Percentiles rank a stretch among this genome's conserved stretches.
Evolutionary conservation across 345 rosid genomes (phyloP).

Genomic region (Noccaea bulbosa): DNA sequence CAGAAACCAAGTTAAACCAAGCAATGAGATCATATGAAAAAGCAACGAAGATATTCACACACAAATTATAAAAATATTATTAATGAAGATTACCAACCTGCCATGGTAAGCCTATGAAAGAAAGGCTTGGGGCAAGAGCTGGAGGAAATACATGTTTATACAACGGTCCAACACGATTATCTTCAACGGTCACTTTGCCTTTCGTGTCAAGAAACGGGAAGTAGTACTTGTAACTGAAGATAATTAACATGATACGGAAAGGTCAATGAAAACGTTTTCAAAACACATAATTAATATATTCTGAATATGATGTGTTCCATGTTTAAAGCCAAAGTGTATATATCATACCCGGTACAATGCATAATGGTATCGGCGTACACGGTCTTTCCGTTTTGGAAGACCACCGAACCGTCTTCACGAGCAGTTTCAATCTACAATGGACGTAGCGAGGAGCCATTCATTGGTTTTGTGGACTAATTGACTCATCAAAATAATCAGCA

Average conservation of each 20-base stretch:
- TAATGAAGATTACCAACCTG: slow-evolving; percentile 51
- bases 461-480: neutral
- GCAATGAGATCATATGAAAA: neutral
- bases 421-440: slow-evolving; percentile 66
- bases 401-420: slow-evolving; percentile 60
- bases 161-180: slow-evolving; percentile 80
- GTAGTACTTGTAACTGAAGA: slow-evolving; percentile 78
- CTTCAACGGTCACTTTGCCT: slow-evolving; percentile 75
- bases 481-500: neutral
- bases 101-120: slow-evolving; percentile 86
- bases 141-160: slow-evolving; percentile 90
- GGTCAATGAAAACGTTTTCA: slow-evolving; percentile 1
- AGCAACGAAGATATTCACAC: neutral
- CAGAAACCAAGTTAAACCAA: slow-evolving; percentile 6
- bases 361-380: slow-evolving; percentile 64
- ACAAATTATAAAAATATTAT: neutral
- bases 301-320: too few species aligned
- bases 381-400: slow-evolving; percentile 60
- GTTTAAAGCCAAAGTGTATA: neutral
- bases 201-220: slow-evolving; percentile 87
- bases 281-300: neutral
- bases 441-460: neutral
- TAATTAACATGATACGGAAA: neutral
- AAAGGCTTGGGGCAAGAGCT: slow-evolving; percentile 67
- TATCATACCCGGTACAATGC: slow-evolving; percentile 84